Base-by-base conservation (phyloP, 129 eudicot genomes). In the Oenanthe sinensis region DNA sequence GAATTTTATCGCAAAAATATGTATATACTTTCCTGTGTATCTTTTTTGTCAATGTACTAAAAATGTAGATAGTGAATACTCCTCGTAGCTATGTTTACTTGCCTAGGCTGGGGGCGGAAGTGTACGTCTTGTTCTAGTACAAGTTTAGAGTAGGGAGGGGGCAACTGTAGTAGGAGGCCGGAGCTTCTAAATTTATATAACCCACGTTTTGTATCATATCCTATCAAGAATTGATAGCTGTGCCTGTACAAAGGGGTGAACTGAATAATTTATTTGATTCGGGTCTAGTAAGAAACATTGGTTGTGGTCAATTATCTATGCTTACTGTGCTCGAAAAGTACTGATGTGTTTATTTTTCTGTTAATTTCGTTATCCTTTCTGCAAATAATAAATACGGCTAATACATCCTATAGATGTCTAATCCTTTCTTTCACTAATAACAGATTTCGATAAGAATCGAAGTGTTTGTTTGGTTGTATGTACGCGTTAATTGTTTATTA, bases 61-160 rank as follows among this genome's bases (percentile, higher is more conserved):
- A 20, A 55, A 55, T 55, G 10, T 22, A 55, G 65, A 22, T 22
- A 22, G 65, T 2, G 65, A 55, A 10, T 22, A 0, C 4, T 55
- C 65, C 4, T 55, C 3, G 8, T 2, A 55, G 12, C 65, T 55
- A 55, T 55, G 65, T 55, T 55, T 19, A 17, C 60, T 54, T 54
- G 26, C 5, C 63, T 20, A 54, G 63, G 24, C 60, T 6, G 7
- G 26, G 28, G 63, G 62, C 12, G 28, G 28, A 24, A 3, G 26
- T 3, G 33, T n/a, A n/a, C n/a, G n/a, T 8, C 30, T n/a, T 2
- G 68, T 60, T 9, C 0, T 9, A 2, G 67, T 58, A n/a, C 67
- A 58, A n/a, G 67, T 58, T 58, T 58, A n/a, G 68, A 24, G 30
- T 60, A 60, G 68, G 68, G 68, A 60, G 68, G 68, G 67, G 68